Evolutionary conservation across 1,284 basidiomycete genomes (phyloP).

Genomic region (Cryptococcus sp.): DNA sequence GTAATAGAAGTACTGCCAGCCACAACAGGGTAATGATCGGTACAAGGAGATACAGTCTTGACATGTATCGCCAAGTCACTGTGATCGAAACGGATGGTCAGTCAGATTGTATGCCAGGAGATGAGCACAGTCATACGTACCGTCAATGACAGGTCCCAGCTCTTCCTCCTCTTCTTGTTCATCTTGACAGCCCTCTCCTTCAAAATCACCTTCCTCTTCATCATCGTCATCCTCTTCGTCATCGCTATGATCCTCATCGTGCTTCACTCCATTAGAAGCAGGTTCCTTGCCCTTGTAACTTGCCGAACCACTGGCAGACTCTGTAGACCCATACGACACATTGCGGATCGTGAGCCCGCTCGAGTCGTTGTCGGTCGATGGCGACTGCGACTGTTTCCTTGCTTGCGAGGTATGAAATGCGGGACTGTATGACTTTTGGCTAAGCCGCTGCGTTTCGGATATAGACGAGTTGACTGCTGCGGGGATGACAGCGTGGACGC

Average conservation of each 20-base stretch:
- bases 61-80: conserved; percentile 50
- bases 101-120: background rate
- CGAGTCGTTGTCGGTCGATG: background rate
- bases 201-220: conserved; percentile 1
- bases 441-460: no score
- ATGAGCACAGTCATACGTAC: conserved; percentile 2
- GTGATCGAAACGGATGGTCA: background rate
- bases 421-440: no score
- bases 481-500: conserved; percentile 25
- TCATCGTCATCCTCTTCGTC: conserved; percentile 17
- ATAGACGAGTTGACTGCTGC: conserved; percentile 11
- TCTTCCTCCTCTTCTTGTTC: conserved; percentile 15
- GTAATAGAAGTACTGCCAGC: conserved; percentile 35
- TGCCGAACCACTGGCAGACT: background rate
- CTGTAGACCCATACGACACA: conserved; percentile 9
- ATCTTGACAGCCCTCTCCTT: conserved; percentile 7
- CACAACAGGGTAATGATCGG: conserved; percentile 44
- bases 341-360: no score
- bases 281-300: conserved; percentile 13
- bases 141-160: conserved; percentile 17
- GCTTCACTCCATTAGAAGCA: background rate
- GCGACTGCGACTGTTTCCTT: conserved; percentile 8
- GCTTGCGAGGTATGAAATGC: background rate
- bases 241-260: conserved; percentile 7
- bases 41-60: conserved; percentile 45